Base-by-base conservation (phyloP, 2,329 filamentous ascomycete genomes). In the Colletotrichum sp. region DNA sequence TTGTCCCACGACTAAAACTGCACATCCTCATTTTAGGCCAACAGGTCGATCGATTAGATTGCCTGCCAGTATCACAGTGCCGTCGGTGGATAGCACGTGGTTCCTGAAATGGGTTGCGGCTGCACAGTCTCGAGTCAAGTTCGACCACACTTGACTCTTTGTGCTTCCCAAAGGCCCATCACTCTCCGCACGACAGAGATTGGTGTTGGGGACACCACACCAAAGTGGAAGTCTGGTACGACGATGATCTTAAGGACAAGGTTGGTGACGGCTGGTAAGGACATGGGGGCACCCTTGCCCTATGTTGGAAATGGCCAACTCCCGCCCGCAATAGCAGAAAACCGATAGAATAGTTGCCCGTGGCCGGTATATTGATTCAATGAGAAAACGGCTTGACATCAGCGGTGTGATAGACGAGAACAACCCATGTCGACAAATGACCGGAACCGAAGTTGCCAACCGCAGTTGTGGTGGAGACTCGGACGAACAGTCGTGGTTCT, bases 371-470 rank as follows among this genome's bases (percentile, higher is more conserved):
- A 8, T 34, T n/a, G 36, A 57, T 64, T 64, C 28, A 32, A 55
- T 55, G 21, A 48, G 28, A 26, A 16, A 10, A 55, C 32, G 28
- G 39, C 39, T 30, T 63, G 30, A 64, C 32, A 30, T 59, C n/a
- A 36, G 73, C 69, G 69, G 73, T 67, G 73, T 67, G 69, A 63
- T 63, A 28, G 48, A 60, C 18, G 21, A 52, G 69, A 57, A 13
- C 39, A 10, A 63, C 15, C 68, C 69, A 67, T 75, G 69, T 52
- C 26, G 24, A 18, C 21, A 30, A 72, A 72, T 72, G 61, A 75
- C 73, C 73, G 73, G 70, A 72, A 67, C 52, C 73, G 73, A 72
- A 66, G 71, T 75, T 75, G 69, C 60, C 39, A 72, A 55, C 63
- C 63, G 24, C 13, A 34, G 34, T 72, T 67, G 64, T 21, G 30